Conservation (phyloP, 2,329 filamentous ascomycete species). For the Paracoccidioides brasiliensis region DNA sequence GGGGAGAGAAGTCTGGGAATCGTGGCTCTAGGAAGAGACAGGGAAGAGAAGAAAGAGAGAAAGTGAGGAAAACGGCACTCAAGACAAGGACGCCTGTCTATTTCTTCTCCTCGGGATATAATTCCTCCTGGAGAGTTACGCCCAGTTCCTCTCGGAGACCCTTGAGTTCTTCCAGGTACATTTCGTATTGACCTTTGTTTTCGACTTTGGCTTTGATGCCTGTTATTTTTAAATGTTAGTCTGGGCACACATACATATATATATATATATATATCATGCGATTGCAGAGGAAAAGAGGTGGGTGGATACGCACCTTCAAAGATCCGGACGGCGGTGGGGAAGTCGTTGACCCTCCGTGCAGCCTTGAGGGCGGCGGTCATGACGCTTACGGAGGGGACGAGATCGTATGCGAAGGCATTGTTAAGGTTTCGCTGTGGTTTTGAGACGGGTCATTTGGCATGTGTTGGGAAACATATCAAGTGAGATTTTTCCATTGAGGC, state of each 20-base stretch:
- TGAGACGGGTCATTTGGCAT: constrained; percentile 1
- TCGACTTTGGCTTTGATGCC: constrained; percentile 99
- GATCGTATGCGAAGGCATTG: constrained; percentile 99
- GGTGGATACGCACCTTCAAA: constrained; percentile 68
- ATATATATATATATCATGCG: neutral
- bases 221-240: constrained; percentile 27
- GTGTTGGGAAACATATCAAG: neutral
- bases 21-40: too few species aligned
- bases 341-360: constrained; percentile 94
- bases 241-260: neutral
- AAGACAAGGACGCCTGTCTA: constrained; percentile 1
- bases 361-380: constrained; percentile 84
- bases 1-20: neutral
- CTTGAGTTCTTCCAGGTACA: constrained; percentile 86
- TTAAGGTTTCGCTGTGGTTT: constrained; percentile 70
- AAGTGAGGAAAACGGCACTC: neutral
- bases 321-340: constrained; percentile 91
- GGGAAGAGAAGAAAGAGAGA: neutral
- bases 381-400: constrained; percentile 87
- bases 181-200: constrained; percentile 95
- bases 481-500: constrained; percentile 7
- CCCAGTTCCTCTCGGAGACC: constrained; percentile 86
- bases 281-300: neutral
- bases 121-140: constrained; percentile 77
- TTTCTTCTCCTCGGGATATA: constrained; percentile 56